Conservation (phyloP, 2,329 filamentous ascomycete species). For the Fusarium sp. region DNA sequence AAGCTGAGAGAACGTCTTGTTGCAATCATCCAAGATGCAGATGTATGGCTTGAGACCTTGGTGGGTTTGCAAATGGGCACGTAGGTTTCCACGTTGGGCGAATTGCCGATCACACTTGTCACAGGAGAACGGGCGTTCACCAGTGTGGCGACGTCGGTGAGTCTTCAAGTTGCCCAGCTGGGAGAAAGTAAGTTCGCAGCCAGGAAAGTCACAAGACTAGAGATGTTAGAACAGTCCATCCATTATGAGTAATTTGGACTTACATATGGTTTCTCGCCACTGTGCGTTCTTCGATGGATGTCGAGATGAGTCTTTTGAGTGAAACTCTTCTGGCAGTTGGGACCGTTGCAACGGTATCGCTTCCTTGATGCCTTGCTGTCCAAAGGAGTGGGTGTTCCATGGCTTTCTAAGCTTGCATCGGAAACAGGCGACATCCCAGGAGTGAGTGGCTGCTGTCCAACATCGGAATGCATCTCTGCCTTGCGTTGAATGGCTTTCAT, state of each 20-base stretch:
- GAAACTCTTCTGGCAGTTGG: slow-evolving; percentile 83
- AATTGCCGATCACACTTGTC: slow-evolving; percentile 84
- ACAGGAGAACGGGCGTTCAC: slow-evolving; percentile 86
- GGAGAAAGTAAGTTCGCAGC: slow-evolving; percentile 84
- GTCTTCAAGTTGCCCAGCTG: slow-evolving; percentile 94
- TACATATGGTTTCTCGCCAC: slow-evolving; percentile 90
- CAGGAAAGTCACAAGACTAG: slow-evolving; percentile 74
- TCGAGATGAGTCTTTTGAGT: slow-evolving; percentile 92
- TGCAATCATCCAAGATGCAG: slow-evolving; percentile 85
- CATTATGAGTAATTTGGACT: slow-evolving; percentile 51
- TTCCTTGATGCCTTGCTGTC: slow-evolving; percentile 58
- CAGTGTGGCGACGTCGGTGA: slow-evolving; percentile 87
- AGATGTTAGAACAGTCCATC: slow-evolving; percentile 38
- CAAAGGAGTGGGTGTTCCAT: slow-evolving; percentile 35
- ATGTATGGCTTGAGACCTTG: slow-evolving; percentile 80
- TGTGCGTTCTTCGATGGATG: slow-evolving; percentile 89
- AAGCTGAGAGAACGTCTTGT: slow-evolving; percentile 88
- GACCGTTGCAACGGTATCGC: slow-evolving; percentile 78
- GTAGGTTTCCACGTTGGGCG: slow-evolving; percentile 86
- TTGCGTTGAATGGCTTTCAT: slow-evolving; percentile 90
- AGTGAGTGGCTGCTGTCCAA: slow-evolving; percentile 43
- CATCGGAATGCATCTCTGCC: slow-evolving; percentile 53
- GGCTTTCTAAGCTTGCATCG: slow-evolving; percentile 36
- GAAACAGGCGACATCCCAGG: slow-evolving; percentile 43
- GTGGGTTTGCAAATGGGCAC: slow-evolving; percentile 85